Evolutionary conservation across 2,329 filamentous ascomycete species (phyloP), one percentile per base, ranked within the genome.

Genomic region (Penicillium corylophilum): DNA sequence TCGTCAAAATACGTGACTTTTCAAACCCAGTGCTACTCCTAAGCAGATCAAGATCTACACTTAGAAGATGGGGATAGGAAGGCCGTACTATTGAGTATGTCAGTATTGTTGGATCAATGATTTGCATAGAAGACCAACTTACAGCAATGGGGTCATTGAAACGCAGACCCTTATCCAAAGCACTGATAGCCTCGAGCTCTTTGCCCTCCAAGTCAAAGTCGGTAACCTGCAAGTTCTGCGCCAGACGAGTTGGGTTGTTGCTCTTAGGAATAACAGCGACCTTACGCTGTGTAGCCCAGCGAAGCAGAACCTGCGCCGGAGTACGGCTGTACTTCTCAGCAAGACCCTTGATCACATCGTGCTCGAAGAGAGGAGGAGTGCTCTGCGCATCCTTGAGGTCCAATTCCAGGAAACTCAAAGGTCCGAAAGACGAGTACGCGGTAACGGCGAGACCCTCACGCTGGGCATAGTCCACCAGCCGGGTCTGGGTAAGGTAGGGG

Each of bases 231-330:
- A 92, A 74, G 74, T 70, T 60, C 58, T 68, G 49, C 45, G 64
- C 47, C 42, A 63, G 43, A 16, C 63, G 50, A 53, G 68, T 76
- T 56, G 80, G 73, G 72, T 79, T 79, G 68, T 82, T 86, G 57
- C 82, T 86, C 82, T 93, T 93, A 62, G 89, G 89, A 64, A 94
- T 94, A 63, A 94, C 87, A 43, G 89, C 88, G 50, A 94, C 78
- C 28, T 84, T 85, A 45, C 88, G 82, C 79, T 95, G 90, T 15
- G 90, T 95, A 20, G 90, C 84, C 91, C 91, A 96, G 64, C 90
- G 83, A 61, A 96, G 80, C 55, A 95, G 80, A 24, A 95, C 80
- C 80, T 96, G 90, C 15, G 89, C 87, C 6, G 89, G 80, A 8
- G 85, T 84, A 79, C 88, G 90, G 70, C 76, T 76, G 67, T 89